Base-by-base conservation (phyloP, 257 asterid genomes). In the Euphrasia confusa region DNA sequence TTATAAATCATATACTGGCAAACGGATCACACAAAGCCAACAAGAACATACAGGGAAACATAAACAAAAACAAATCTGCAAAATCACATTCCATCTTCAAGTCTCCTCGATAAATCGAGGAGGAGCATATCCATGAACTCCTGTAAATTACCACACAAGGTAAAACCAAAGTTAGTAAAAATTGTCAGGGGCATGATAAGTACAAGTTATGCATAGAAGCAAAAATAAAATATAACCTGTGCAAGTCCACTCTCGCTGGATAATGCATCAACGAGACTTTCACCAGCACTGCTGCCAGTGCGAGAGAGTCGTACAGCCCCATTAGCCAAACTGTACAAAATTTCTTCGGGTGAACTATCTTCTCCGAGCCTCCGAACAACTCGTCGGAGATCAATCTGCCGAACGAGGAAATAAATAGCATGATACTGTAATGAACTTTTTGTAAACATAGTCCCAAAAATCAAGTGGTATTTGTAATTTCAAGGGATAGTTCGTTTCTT, bases 111-210 rank as follows among this genome's bases (percentile, higher is more conserved):
- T 7, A 88, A 26, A 58, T 88, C 94, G 24, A 21, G 65, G 24
- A 39, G 72, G 53, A 88, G 76, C 89, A 88, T 83, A 57, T 88
- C 85, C 67, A 74, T 65, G 75, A 87, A 85, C 33, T 83, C 96
- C 94, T 88, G 76, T 60, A 37, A 32, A 42, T 44, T 57, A 68
- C 35, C 60, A 15, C 54, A 49, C 11, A 50, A 17, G 0, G 45
- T 56, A 4, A 15, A 14, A 49, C 33, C 24, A 17, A 14, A 15
- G 30, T 11, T 2, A 48, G 18, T 68, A 13, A 58, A 40, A 49
- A 53, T 21, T n/a, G 37, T 4, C 15, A 7, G 13, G 57, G 54
- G 8, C 56, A 61, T 28, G 28, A 47, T 44, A 18, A 3, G 60
- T 27, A 10, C 55, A 33, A 33, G 60, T 12, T 14, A 18, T n/a